Evolutionary conservation across 2,329 filamentous ascomycete species (phyloP).

Genomic region (Pseudonectria buxi): DNA sequence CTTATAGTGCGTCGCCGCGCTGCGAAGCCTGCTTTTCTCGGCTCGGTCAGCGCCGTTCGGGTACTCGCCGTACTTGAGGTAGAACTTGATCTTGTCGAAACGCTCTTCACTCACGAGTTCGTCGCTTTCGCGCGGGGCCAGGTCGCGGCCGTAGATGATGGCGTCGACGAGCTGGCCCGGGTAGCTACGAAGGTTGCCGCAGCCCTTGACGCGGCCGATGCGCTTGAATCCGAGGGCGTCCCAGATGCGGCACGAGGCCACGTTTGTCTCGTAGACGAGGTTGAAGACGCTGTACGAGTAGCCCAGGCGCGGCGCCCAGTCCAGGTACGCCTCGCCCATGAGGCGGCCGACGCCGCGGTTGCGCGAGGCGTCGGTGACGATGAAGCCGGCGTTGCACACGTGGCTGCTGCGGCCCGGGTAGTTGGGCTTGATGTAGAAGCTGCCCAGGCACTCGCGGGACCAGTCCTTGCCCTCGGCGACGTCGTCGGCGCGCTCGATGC

Average conservation of each 20-base stretch:
- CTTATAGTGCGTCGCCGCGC: slow-evolving; percentile 92
- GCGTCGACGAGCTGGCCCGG: slow-evolving; percentile 65
- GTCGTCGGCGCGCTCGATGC: slow-evolving; percentile 57
- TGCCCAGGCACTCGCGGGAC: slow-evolving; percentile 75
- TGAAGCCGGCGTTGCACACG: slow-evolving; percentile 78
- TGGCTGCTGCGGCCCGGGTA: slow-evolving; percentile 88
- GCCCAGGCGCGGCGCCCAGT: slow-evolving; percentile 72
- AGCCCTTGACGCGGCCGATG: slow-evolving; percentile 73
- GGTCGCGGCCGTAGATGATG: slow-evolving; percentile 69
- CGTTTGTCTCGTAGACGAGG: slow-evolving; percentile 88
- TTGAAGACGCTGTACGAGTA: slow-evolving; percentile 94
- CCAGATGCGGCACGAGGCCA: slow-evolving; percentile 85
- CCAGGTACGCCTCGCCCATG: slow-evolving; percentile 70
- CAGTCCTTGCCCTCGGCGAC: slow-evolving; percentile 60
- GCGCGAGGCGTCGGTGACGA: slow-evolving; percentile 66
- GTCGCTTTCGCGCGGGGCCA: slow-evolving; percentile 55
- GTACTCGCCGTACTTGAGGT: slow-evolving; percentile 90
- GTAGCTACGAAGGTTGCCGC: slow-evolving; percentile 62
- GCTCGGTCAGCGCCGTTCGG: slow-evolving; percentile 87
- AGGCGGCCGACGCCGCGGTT: slow-evolving; percentile 68
- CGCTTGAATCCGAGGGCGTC: slow-evolving; percentile 88
- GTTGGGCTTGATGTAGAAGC: slow-evolving; percentile 92
- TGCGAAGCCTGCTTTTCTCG: slow-evolving; percentile 90
- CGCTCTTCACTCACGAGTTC: slow-evolving; percentile 89
- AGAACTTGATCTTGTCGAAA: slow-evolving; percentile 98